Evolutionary conservation across 2,329 filamentous ascomycete genomes (phyloP), one percentile per base, ranked within the genome.

Genomic region (Colletotrichum sp.): DNA sequence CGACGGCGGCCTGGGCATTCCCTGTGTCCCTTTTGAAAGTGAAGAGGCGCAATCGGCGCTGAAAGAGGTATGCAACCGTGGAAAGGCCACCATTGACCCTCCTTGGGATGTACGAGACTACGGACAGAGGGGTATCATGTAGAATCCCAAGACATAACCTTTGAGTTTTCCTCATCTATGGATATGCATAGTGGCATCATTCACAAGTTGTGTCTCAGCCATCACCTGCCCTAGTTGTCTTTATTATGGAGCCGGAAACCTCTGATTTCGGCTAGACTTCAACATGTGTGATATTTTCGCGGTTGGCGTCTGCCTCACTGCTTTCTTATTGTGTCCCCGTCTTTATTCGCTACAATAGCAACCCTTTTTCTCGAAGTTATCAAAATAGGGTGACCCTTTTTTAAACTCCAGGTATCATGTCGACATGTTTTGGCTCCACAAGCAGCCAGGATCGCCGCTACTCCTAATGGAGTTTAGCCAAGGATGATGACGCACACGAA

Each of bases 1-100:
- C 78, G 79, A 81, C 13, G 85, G 84, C 12, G 84, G 82, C 58
- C 78, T 83, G 2, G 79, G 85, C 6, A 77, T 81, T 3, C 82
- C 81, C 34, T 86, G 84, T 71, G 80, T 85, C n/a, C 80, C 81
- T 34, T 82, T 83, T 30, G 81, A 81, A 32, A 86, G 81, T 77
- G 72, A 77, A 7, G 82, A 82, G 76, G 84, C 82, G 7, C 72
- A 69, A 15, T 81, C 80, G 3, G 84, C 84, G 21, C 76, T 84
- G 34, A 78, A 79, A 13, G 80, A 81, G 28, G 82, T 78, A 18
- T 85, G 84, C 77, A 78, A 78, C 6, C 78, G 80, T 13, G 78
- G 80, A 28, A 30, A 78, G 77, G 81, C 81, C 28, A 81, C 76
- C 38, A 67, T 77, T 8, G 55, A 71, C 6, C 34, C 74, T 12